These are phyloP conservation scores for Myochromella boudieri DNA, from an alignment of 768 basidiomycete species.

Conservation along the genomic window DNA sequence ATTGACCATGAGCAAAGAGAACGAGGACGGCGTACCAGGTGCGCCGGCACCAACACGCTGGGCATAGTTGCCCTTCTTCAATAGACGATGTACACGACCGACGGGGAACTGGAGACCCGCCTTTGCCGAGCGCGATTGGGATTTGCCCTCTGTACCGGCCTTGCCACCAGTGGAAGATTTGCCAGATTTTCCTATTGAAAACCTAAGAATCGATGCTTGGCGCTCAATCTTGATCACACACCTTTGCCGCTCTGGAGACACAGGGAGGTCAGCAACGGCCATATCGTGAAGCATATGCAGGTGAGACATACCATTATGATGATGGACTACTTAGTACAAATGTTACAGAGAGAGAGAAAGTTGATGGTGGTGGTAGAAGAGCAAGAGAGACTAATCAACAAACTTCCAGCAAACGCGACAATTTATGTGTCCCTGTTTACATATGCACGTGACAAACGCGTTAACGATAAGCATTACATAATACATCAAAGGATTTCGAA, in stretches of 20 bases:
- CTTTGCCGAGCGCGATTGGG: conserved; percentile 70
- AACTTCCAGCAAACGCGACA: conserved; percentile 35
- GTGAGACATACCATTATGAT: conserved; percentile 25
- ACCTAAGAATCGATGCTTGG: conserved; percentile 8
- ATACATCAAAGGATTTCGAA: background rate
- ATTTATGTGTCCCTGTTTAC: conserved; percentile 37
- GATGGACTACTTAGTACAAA: conserved; percentile 16
- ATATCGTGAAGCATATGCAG: background rate
- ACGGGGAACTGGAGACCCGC: conserved; percentile 88
- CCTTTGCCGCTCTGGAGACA: conserved; percentile 38
- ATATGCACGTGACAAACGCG: conserved; percentile 29
- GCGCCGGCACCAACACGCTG: conserved; percentile 88
- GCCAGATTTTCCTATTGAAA: conserved; percentile 45
- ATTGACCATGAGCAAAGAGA: background rate
- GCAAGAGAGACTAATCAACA: conserved; percentile 34
- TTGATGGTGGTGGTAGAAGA: conserved; percentile 36
- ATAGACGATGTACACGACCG: conserved; percentile 88
- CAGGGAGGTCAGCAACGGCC: conserved; percentile 4
- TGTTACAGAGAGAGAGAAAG: conserved; percentile 15
- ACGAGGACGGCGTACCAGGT: conserved; percentile 50
- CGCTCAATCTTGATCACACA: conserved; percentile 9
- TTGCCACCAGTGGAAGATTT: conserved; percentile 76
- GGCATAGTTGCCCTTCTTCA: conserved; percentile 86
- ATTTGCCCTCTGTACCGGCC: conserved; percentile 50
- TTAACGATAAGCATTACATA: conserved; percentile 12